A percentile compares a stretch with the other conserved stretches of the same genome.
Evolutionary conservation across 192 early-diverging fungal species (phyloP).

Genomic region (Funneliformis mosseae): DNA sequence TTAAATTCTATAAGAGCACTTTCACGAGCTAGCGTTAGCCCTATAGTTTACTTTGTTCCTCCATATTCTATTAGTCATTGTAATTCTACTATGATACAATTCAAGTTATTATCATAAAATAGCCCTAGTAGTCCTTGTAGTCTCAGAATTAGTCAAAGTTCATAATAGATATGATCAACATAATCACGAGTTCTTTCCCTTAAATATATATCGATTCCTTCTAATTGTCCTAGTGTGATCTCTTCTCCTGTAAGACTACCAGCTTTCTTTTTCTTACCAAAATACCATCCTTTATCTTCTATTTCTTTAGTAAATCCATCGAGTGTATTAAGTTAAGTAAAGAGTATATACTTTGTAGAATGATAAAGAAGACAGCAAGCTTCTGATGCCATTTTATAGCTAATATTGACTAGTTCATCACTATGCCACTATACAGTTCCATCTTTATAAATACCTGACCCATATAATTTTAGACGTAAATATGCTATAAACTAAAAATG

Average conservation of each 20-base stretch:
- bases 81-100: slow-evolving; percentile 4
- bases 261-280: slow-evolving; percentile 6
- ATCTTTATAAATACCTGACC: background rate
- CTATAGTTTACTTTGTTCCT: background rate
- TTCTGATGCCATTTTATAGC: slow-evolving; percentile 8
- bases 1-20: too few species aligned
- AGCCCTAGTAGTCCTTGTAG: background rate
- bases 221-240: too few species aligned
- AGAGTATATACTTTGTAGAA: too few species aligned
- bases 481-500: background rate
- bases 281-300: slow-evolving; percentile 4
- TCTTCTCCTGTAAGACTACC: too few species aligned
- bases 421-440: background rate
- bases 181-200: too few species aligned
- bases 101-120: background rate
- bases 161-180: too few species aligned
- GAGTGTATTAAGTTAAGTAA: background rate
- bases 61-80: background rate
- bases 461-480: background rate
- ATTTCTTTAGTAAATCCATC: background rate
- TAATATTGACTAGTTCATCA: background rate
- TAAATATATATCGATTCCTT: too few species aligned
- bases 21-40: background rate
- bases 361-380: too few species aligned
- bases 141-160: background rate